phyloP scores from a whole-genome alignment of 139 green algal genomes.

The Eudorina sp. region DNA sequence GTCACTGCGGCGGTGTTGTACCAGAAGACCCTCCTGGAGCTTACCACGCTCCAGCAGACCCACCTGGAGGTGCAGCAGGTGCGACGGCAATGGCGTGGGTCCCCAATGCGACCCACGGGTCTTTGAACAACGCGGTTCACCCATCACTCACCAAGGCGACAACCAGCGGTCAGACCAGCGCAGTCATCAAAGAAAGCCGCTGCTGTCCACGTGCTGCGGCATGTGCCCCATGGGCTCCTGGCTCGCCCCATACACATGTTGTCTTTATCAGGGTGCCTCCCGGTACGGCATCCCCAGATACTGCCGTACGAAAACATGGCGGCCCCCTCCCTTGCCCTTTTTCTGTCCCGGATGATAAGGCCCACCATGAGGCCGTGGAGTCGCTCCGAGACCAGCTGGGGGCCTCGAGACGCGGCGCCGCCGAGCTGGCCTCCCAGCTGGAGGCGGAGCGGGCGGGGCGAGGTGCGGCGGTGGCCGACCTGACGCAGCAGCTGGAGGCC shows the following conservation, averaged over 20 bases:
- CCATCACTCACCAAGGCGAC: neutral
- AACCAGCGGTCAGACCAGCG: no score
- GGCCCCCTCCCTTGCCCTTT: no score
- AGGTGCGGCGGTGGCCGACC: neutral
- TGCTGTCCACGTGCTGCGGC: no score
- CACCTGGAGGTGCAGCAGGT: constrained; percentile 18
- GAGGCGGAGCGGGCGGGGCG: constrained; percentile 12
- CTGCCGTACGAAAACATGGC: no score
- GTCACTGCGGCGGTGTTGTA: neutral
- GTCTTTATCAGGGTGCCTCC: no score
- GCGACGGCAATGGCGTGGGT: neutral
- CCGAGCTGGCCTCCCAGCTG: neutral
- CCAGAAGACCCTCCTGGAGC: constrained; percentile 20
- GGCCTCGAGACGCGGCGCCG: neutral
- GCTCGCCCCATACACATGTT: no score
- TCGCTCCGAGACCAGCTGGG: neutral
- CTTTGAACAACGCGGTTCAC: neutral
- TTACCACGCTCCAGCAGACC: neutral
- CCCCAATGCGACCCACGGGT: neutral
- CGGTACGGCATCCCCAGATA: no score
- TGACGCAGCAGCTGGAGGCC: constrained; percentile 2
- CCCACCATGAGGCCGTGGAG: neutral
- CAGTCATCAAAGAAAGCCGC: no score
- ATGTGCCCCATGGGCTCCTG: no score
- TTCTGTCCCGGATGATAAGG: no score